Evolutionary conservation across 306 rosid genomes (phyloP).

Genomic region (Lithocarpus polystachyus): DNA sequence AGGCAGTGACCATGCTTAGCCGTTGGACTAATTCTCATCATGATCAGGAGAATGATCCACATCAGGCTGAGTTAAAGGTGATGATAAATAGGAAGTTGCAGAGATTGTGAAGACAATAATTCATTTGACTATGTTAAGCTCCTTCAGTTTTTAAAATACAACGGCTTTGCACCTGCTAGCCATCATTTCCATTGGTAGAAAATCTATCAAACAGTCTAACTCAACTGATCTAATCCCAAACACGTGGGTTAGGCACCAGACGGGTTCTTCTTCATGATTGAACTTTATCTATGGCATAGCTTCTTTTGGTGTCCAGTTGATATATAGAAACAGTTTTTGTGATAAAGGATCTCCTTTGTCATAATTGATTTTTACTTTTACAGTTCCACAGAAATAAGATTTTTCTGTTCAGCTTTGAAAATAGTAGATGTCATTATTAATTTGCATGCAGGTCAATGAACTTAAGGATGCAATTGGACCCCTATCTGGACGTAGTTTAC

Average conservation of each 20-base stretch:
- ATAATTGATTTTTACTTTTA: background rate
- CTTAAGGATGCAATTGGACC: constrained; percentile 66
- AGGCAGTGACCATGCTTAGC: constrained; percentile 32
- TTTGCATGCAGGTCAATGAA: constrained; percentile 53
- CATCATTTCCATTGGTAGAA: too few relatives aligned
- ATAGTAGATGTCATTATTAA: background rate
- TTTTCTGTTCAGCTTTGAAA: background rate
- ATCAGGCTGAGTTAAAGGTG: constrained; percentile 34
- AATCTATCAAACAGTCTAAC: too few relatives aligned
- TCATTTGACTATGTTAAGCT: background rate
- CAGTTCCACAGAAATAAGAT: background rate
- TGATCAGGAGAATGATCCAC: constrained; percentile 32
- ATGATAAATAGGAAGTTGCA: too few relatives aligned
- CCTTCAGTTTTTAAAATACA: background rate
- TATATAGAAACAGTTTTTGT: background rate
- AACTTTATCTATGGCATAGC: background rate
- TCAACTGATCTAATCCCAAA: background rate
- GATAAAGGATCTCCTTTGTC: background rate
- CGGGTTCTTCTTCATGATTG: background rate
- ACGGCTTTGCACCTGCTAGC: background rate
- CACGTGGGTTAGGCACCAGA: background rate
- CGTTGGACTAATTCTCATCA: constrained; percentile 28
- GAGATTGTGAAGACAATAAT: background rate
- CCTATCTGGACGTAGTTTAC: constrained; percentile 53
- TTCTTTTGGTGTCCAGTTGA: background rate